Evolutionary conservation across 805 yeast species (phyloP).

Genomic region (Candida peoriensis): DNA sequence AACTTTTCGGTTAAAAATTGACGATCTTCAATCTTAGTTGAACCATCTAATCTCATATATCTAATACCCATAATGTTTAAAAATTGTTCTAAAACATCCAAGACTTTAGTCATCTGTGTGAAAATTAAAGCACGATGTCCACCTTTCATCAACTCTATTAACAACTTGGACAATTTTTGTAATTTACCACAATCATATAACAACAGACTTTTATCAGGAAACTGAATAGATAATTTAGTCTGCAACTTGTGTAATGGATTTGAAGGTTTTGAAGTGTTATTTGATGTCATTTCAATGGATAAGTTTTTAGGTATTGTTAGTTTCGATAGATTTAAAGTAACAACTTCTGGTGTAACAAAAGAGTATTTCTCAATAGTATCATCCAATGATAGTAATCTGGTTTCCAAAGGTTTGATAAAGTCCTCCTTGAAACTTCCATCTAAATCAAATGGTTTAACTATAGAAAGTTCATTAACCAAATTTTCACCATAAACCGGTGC

Average conservation of each 20-base stretch:
- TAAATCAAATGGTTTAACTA: slow-evolving; percentile 26
- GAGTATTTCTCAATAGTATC: slow-evolving; percentile 69
- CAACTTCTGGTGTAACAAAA: slow-evolving; percentile 84
- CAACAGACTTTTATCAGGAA: slow-evolving; percentile 88
- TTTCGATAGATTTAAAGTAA: slow-evolving; percentile 65
- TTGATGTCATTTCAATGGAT: slow-evolving; percentile 25
- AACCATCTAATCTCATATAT: slow-evolving; percentile 94
- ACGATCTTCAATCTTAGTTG: slow-evolving; percentile 95
- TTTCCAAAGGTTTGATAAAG: slow-evolving; percentile 36
- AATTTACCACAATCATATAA: slow-evolving; percentile 97
- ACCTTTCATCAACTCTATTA: slow-evolving; percentile 71
- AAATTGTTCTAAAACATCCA: slow-evolving; percentile 90
- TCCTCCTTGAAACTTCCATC: slow-evolving; percentile 20
- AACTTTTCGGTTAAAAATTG: slow-evolving; percentile 91
- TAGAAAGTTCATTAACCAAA: slow-evolving; percentile 37
- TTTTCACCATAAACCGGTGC: slow-evolving; percentile 67
- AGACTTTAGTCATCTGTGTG: slow-evolving; percentile 96
- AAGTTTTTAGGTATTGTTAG: slow-evolving; percentile 38
- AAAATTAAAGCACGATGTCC: slow-evolving; percentile 95
- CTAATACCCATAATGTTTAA: slow-evolving; percentile 91
- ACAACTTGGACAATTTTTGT: slow-evolving; percentile 71
- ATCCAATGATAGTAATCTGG: slow-evolving; percentile 35
- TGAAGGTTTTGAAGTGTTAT: slow-evolving; percentile 23
- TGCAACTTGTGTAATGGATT: slow-evolving; percentile 78
- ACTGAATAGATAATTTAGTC: slow-evolving; percentile 83